Evolutionary conservation across 2,329 filamentous ascomycete genomes (phyloP), one percentile per base, ranked within the genome.

Genomic region (Didymella pomorum): DNA sequence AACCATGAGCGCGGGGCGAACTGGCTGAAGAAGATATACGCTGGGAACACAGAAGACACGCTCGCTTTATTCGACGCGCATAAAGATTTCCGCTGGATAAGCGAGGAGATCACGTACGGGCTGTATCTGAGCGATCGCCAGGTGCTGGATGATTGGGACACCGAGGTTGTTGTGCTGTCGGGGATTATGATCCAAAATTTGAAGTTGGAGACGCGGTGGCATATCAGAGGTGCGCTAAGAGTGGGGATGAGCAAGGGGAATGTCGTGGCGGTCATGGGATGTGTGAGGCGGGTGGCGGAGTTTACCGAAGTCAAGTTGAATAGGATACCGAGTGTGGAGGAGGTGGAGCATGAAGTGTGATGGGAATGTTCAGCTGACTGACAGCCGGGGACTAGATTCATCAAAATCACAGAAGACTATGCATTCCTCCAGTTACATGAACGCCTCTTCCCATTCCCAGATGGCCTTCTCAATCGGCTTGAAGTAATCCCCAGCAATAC

Each of bases 131-230:
- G 81, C 6, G 84, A 87, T 68, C 80, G 84, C 18, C 80, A 78
- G 60, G 81, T 86, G 9, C 71, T 87, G 3, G 80, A 81, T 16
- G 81, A 82, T 16, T 59, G 84, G 7, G 84, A 86, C 44, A 86
- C 85, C 1, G 81, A 87, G 64, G 70, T 86, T 8, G 79, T 84
- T 1, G 83, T 84, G 1, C 71, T 86, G 2, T 73, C 79, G 4
- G 82, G 80, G 1, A 86, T 87, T 53, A 84, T 86, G 82, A 83
- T 83, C 6, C 85, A 87, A 68, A 86, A 87, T 58, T 66, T 87
- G n/a, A 73, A 71, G 0, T 71, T 76, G 0, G 81, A 85, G 68
- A 83, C 84, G 1, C 80, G 78, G 20, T 87, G 85, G 84, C 85
- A 87, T 71, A 76, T 85, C 25, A 71, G 82, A 29, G 83, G 83